Percentiles rank a stretch among this genome's conserved stretches.
Evolutionary conservation across 2,329 filamentous ascomycete species (phyloP).

Genomic region (Fragosphaeria purpurea): DNA sequence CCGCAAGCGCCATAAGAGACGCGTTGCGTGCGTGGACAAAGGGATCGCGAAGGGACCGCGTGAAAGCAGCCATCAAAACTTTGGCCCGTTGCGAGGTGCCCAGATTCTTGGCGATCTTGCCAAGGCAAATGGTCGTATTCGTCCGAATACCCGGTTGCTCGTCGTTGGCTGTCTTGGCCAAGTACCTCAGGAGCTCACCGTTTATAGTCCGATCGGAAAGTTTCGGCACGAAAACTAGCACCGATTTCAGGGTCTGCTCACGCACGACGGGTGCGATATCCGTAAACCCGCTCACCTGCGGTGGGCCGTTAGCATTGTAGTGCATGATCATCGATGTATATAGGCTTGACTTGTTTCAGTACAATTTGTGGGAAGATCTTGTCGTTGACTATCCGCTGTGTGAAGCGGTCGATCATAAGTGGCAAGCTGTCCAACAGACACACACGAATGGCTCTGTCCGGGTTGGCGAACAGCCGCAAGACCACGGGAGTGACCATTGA

Average conservation of each 20-base stretch:
- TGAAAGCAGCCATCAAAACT: conserved; percentile 87
- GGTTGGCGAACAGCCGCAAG: conserved; percentile 77
- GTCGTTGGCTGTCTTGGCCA: conserved; percentile 94
- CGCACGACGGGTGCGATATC: conserved; percentile 83
- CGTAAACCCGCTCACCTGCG: conserved; percentile 81
- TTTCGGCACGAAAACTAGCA: conserved; percentile 78
- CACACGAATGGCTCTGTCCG: conserved; percentile 84
- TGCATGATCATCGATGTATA: too few species aligned
- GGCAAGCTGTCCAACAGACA: conserved; percentile 83
- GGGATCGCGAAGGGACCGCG: conserved; percentile 78
- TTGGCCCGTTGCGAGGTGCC: conserved; percentile 71
- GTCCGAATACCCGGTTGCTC: conserved; percentile 95
- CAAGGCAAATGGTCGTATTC: conserved; percentile 94
- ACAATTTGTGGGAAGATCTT: conserved; percentile 95
- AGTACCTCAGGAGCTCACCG: conserved; percentile 77
- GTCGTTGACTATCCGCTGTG: conserved; percentile 84
- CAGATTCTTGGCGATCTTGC: conserved; percentile 88
- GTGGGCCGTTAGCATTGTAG: background rate
- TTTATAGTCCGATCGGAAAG: conserved; percentile 89
- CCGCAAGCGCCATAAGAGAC: conserved; percentile 72
- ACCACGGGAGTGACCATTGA: conserved; percentile 74
- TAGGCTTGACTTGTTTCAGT: conserved; percentile 1
- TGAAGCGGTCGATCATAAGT: conserved; percentile 79
- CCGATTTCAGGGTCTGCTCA: conserved; percentile 92
- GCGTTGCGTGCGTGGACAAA: conserved; percentile 93